Base-by-base conservation (phyloP, 2,329 filamentous ascomycete genomes). In the Verticillium klebahnii region DNA sequence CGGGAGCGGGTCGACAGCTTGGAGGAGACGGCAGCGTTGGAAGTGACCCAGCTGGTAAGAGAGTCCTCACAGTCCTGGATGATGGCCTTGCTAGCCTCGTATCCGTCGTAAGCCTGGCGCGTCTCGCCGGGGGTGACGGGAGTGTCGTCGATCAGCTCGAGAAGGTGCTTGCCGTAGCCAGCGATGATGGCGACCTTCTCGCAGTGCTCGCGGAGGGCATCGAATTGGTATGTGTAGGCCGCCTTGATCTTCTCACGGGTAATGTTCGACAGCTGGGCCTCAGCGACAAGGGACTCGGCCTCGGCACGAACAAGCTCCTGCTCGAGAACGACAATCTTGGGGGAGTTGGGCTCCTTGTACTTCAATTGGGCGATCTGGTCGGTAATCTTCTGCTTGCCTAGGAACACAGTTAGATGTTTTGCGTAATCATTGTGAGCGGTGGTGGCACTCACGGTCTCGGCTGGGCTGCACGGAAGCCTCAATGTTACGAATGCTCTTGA, bases 181-280 rank as follows among this genome's bases (percentile, higher is more conserved):
- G 95, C 95, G 72, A 99, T 97, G 74, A 99, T 96, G 72, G 95
- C 95, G 29, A 98, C 86, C 83, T 99, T 99, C 80, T 99, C 95
- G 76, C 91, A 95, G 80, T 98, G 95, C 82, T 99, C 95, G 64
- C 92, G 91, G 67, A 99, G 87, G 54, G 95, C 95, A 74, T 99
- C 94, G 71, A 99, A 99, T 75, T 99, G 95, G 81, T 98, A 99
- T 60, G 89, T 91, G 80, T 97, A 99, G 50, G 95, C 95, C 59
- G 94, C 91, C 87, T 99, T 99, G 75, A 99, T 89, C 85, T 99
- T 99, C 81, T 99, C 94, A 71, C 95, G 94, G 31, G 96, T 99
- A 73, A 99, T 99, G 84, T 99, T 99, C 75, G 94, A 97, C 59
- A 99, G 85, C 80, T 99, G 95, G 8, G 95, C 95, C 78, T 99